Evolutionary conservation across 371 early-diverging fungal genomes (phyloP), one percentile per base, ranked within the genome.

Genomic region (Haplosporangium sp.): DNA sequence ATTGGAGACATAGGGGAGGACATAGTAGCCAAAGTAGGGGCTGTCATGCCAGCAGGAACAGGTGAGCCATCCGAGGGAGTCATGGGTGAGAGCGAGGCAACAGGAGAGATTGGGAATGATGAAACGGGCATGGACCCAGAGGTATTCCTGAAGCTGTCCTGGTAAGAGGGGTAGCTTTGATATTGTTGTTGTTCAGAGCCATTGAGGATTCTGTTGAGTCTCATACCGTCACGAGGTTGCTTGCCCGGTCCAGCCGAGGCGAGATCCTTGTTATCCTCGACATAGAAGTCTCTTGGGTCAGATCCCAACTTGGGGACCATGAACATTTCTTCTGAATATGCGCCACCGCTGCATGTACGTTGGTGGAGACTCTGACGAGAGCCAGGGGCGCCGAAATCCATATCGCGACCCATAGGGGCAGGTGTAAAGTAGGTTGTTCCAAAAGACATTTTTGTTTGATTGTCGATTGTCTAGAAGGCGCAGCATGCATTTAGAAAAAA

Each of bases 1-100:
- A 81, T 66, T 11, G 79, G 79, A 20, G 78, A 72, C 67, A 76
- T 68, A 53, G 77, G 71, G 58, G 77, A 77, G 39, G 81, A 71
- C 75, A 81, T 77, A 44, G 79, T 79, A 58, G 74, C 79, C 74
- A 79, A 57, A 4, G 79, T 74, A 9, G 78, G 78, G n/a, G 78
- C 78, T 6, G 55, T 20, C 69, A 77, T 77, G 11, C 73, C 78
- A 35, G 78, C 69, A 19, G 78, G 78, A 38, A 77, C 78, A 3
- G 78, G 78, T 9, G 78, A 77, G 37, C 73, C 78, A 60, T 77
- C 66, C 2, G 72, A 63, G 45, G 78, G 67, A 0, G 77, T 77
- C 72, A 77, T 69, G 13, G 78, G 78, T 13, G 78, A 77, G 61
- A 77, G 69, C 50, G 78, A 71, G 20, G 68, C 68, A 19, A 71